Conservation (phyloP, 441 rosid genomes). For the Adansonia grandidieri region DNA sequence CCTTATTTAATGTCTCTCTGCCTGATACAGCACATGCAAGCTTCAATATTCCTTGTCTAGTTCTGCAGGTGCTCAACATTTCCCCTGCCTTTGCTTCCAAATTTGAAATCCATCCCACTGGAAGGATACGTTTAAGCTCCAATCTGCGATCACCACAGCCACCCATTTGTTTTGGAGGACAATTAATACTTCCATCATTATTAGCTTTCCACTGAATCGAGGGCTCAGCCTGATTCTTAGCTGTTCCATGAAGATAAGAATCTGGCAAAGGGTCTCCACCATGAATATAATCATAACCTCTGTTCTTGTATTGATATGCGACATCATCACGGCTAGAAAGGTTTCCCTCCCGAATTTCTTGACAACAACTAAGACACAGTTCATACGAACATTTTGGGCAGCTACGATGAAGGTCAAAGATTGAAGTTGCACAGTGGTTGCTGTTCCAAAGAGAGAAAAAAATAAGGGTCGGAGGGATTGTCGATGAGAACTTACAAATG, state of each 20-base stretch:
- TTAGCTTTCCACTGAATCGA: slow-evolving; percentile 55
- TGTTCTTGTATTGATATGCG: slow-evolving; percentile 44
- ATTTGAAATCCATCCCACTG: slow-evolving; percentile 55
- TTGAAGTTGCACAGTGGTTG: slow-evolving; percentile 92
- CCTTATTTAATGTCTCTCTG: slow-evolving; percentile 35
- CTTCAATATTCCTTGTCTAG: slow-evolving; percentile 22
- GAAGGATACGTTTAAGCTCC: slow-evolving; percentile 75
- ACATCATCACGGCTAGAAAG: slow-evolving; percentile 48
- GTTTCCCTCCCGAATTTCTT: slow-evolving; percentile 65
- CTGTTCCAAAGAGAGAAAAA: slow-evolving; percentile 42
- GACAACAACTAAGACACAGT: slow-evolving; percentile 81
- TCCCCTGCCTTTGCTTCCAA: slow-evolving; percentile 48
- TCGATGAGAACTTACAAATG: slow-evolving; percentile 17
- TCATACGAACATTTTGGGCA: slow-evolving; percentile 79
- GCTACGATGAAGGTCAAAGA: slow-evolving; percentile 80
- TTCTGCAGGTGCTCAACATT: slow-evolving; percentile 35
- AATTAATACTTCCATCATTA: slow-evolving; percentile 59
- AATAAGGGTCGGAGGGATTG: slow-evolving; percentile 3
- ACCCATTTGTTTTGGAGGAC: slow-evolving; percentile 69
- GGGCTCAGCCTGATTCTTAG: slow-evolving; percentile 31
- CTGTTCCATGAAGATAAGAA: slow-evolving; percentile 27
- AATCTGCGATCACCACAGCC: slow-evolving; percentile 69
- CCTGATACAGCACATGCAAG: slow-evolving; percentile 33
- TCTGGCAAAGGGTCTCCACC: slow-evolving; percentile 63
- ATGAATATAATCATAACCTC: slow-evolving; percentile 68